Percentiles rank a stretch among this genome's conserved stretches.
These are phyloP conservation scores for Exsudoporus frostii DNA, from an alignment of 768 basidiomycete species.

Conservation along the genomic window DNA sequence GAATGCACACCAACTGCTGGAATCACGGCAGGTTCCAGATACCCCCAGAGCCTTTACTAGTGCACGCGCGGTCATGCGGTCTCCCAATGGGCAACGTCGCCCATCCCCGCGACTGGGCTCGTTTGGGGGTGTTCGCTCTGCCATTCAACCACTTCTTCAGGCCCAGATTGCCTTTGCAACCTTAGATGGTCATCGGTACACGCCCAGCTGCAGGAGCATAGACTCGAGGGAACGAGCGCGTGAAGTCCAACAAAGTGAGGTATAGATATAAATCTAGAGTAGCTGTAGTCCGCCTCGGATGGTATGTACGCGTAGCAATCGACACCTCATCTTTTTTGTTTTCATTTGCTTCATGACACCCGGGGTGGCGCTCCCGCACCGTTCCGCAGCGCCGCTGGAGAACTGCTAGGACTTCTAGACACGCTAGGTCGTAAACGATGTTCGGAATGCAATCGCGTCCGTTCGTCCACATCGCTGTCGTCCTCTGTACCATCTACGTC, in stretches of 20 bases:
- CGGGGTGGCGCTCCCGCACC: conserved; percentile 22
- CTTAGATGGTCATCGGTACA: no score
- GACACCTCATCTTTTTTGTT: not conserved
- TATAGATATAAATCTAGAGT: conserved; percentile 28
- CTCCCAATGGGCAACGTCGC: no score
- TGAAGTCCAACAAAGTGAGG: conserved; percentile 14
- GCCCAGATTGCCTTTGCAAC: not conserved
- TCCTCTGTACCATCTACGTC: conserved; percentile 41
- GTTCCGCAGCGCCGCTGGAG: conserved; percentile 39
- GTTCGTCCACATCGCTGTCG: conserved; percentile 47
- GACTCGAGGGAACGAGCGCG: conserved; percentile 1
- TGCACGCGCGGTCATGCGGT: no score
- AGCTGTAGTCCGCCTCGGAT: conserved; percentile 23
- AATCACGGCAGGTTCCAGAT: no score
- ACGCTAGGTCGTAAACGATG: conserved; percentile 28
- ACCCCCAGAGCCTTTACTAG: no score
- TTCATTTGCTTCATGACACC: conserved; percentile 9
- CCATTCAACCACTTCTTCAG: not conserved
- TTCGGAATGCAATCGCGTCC: conserved; percentile 32
- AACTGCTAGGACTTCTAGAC: conserved; percentile 55
- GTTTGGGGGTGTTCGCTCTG: not conserved
- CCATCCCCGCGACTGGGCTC: not conserved
- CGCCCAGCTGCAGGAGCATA: conserved; percentile 16
- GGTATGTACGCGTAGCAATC: conserved; percentile 14
- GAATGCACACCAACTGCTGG: no score